phyloP scores from a whole-genome alignment of 176 grass and related monocot species.

The Lolium multiflorum region DNA sequence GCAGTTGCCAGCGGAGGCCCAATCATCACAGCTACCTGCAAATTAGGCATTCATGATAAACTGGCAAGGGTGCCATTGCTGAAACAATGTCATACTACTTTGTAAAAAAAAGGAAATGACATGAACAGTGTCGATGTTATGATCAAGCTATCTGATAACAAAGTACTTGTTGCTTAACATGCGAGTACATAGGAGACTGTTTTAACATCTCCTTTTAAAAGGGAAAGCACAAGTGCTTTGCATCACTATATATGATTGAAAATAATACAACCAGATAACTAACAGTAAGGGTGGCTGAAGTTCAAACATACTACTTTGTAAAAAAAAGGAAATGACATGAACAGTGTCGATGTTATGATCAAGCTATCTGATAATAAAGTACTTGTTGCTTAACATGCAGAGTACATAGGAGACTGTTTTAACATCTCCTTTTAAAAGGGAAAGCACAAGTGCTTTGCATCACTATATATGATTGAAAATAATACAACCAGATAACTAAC shows the following conservation, averaged over 20 bases:
- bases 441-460: not conserved
- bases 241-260: not conserved
- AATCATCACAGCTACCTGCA: not conserved
- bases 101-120: not conserved
- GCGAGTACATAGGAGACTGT: too few species aligned
- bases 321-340: not conserved
- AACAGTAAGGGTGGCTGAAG: not conserved
- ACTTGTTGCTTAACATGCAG: too few species aligned
- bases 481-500: not conserved
- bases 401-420: too few species aligned
- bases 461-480: too few species aligned
- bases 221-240: not conserved
- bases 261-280: not conserved
- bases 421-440: not conserved
- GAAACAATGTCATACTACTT: not conserved
- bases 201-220: not conserved
- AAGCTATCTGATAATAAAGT: too few species aligned
- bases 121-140: not conserved
- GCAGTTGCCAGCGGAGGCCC: not conserved
- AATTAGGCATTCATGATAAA: not conserved
- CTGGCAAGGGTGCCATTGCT: not conserved
- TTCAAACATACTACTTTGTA: not conserved
- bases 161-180: too few species aligned
- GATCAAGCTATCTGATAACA: too few species aligned
- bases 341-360: too few species aligned